Evolutionary conservation across 495 filamentous ascomycete species (phyloP).

Genomic region (Penicillium canescens): DNA sequence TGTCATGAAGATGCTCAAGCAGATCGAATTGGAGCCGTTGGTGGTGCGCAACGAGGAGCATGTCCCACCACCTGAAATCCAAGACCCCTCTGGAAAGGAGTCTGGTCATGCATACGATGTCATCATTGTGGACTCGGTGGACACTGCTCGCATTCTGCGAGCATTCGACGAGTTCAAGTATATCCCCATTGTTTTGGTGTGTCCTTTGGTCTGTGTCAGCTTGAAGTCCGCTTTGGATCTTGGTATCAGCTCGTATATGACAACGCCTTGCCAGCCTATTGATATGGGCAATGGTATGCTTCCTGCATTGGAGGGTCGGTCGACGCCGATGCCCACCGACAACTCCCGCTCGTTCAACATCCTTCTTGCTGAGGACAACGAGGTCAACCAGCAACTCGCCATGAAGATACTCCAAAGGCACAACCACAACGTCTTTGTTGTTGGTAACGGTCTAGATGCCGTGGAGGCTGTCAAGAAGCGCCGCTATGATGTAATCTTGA

Average conservation of each 20-base stretch:
- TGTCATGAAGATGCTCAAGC: constrained; percentile 77
- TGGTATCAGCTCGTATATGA: constrained; percentile 98
- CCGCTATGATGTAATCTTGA: constrained; percentile 93
- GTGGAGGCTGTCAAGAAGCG: constrained; percentile 85
- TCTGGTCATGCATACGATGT: constrained; percentile 82
- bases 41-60: constrained; percentile 69
- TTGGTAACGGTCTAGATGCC: constrained; percentile 91
- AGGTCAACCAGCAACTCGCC: constrained; percentile 93
- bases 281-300: constrained; percentile 98
- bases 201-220: constrained; percentile 87
- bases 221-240: constrained; percentile 94
- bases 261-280: constrained; percentile 90
- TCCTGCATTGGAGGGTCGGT: constrained; percentile 92
- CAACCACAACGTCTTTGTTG: constrained; percentile 94
- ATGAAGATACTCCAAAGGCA: constrained; percentile 98
- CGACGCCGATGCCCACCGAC: constrained; percentile 87
- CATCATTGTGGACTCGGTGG: constrained; percentile 95
- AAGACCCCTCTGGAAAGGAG: constrained; percentile 55
- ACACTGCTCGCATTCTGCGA: constrained; percentile 80
- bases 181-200: constrained; percentile 91
- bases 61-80: constrained; percentile 60
- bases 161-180: constrained; percentile 95
- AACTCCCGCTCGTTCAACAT: constrained; percentile 96
- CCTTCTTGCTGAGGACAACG: constrained; percentile 94
- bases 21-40: constrained; percentile 77